phyloP scores from a whole-genome alignment of 2,329 filamentous ascomycete species.

The Falciphora oryzae region DNA sequence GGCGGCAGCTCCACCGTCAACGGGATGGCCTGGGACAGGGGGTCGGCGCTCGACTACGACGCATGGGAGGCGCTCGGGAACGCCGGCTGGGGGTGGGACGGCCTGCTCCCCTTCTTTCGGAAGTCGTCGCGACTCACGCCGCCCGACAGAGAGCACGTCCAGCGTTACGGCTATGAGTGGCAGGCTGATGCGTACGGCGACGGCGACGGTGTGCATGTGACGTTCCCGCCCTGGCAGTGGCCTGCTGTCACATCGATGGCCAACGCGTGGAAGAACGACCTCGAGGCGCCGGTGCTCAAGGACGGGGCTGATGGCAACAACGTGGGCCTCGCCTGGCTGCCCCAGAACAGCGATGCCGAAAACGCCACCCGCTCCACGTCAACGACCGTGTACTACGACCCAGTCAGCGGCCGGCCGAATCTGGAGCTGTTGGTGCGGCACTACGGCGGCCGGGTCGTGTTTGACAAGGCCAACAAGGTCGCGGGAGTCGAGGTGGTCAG shows the following conservation, averaged over 20 bases:
- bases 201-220: conserved; percentile 9
- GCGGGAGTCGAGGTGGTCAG: conserved; percentile 7
- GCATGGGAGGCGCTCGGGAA: conserved; percentile 52
- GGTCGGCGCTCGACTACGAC: conserved; percentile 41
- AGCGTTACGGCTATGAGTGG: conserved; percentile 10
- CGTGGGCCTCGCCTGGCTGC: conserved; percentile 30
- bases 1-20: conserved; percentile 58
- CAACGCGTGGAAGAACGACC: conserved; percentile 4
- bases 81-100: conserved; percentile 46
- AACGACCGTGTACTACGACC: conserved; percentile 34
- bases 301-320: conserved; percentile 23
- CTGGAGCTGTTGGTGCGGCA: conserved; percentile 25
- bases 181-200: conserved; percentile 8
- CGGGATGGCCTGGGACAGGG: conserved; percentile 46
- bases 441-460: conserved; percentile 5
- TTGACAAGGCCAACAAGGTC: conserved; percentile 4
- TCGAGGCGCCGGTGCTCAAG: conserved; percentile 3
- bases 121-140: conserved; percentile 13
- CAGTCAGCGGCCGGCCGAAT: conserved; percentile 28
- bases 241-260: conserved; percentile 9
- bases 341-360: conserved; percentile 30
- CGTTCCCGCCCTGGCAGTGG: conserved; percentile 12
- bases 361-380: conserved; percentile 37
- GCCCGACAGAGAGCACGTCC: conserved; percentile 1
- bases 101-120: conserved; percentile 17